Conservation (phyloP, 495 filamentous ascomycete genomes). For the Halenospora varia region DNA sequence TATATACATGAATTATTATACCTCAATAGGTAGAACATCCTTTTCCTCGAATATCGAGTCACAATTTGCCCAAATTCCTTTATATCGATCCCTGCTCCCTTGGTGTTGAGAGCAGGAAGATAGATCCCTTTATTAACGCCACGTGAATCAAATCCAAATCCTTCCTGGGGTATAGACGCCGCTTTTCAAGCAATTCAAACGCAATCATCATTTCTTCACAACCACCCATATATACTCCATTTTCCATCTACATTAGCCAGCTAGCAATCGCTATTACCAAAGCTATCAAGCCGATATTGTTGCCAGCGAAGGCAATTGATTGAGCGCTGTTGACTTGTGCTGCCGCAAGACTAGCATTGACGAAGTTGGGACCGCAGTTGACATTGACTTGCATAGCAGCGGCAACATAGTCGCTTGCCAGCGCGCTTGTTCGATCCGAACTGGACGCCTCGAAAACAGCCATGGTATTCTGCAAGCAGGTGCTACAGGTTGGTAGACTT, state of each 20-base stretch:
- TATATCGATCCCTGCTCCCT: slow-evolving; percentile 18
- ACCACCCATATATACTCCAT: neutral
- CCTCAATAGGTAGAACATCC: neutral
- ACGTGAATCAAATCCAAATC: neutral
- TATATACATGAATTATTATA: neutral
- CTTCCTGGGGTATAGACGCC: neutral
- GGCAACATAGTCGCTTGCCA: slow-evolving; percentile 54
- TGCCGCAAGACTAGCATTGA: slow-evolving; percentile 39
- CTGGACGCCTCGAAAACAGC: slow-evolving; percentile 58
- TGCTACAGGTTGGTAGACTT: slow-evolving; percentile 60
- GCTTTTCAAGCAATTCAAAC: neutral
- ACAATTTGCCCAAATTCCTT: neutral
- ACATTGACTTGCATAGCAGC: slow-evolving; percentile 64
- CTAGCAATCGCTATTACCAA: slow-evolving; percentile 12
- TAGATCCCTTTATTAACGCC: neutral
- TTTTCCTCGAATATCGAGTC: neutral
- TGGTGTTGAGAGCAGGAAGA: slow-evolving; percentile 21
- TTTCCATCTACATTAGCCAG: slow-evolving; percentile 4
- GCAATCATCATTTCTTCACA: neutral
- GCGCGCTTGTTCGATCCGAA: slow-evolving; percentile 50
- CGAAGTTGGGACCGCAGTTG: slow-evolving; percentile 60
- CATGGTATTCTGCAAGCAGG: slow-evolving; percentile 71
- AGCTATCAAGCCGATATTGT: neutral
- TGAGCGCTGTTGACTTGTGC: slow-evolving; percentile 2
- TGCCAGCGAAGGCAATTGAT: neutral